Percentiles rank a stretch among this genome's conserved stretches.
Evolutionary conservation across 2,329 filamentous ascomycete species (phyloP).

Genomic region (Alternaria alternata): DNA sequence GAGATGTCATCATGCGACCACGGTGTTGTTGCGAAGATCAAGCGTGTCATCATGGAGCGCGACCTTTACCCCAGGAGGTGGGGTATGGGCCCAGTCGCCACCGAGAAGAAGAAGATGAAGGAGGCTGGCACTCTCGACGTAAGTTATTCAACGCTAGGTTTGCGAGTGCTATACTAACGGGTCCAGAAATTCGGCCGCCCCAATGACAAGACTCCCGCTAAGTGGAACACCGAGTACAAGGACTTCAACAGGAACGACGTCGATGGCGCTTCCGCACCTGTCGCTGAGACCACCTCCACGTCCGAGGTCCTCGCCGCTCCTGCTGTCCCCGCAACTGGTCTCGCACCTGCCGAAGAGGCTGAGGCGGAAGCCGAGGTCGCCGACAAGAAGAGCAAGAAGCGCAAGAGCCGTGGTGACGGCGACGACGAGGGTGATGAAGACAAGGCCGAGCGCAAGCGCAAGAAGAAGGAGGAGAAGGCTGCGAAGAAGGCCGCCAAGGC

Average conservation of each 20-base stretch:
- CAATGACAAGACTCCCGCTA: conserved; percentile 91
- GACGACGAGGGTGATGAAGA: conserved; percentile 57
- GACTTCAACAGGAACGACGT: conserved; percentile 64
- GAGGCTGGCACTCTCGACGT: conserved; percentile 93
- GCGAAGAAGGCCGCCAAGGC: conserved; percentile 45
- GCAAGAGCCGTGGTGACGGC: conserved; percentile 59
- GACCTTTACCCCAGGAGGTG: conserved; percentile 96
- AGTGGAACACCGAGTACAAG: conserved; percentile 93
- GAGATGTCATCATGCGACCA: conserved; percentile 98
- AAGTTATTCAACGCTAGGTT: conserved; percentile 38
- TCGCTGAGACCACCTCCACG: conserved; percentile 45
- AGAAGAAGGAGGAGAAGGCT: conserved; percentile 76
- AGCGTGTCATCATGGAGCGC: conserved; percentile 99
- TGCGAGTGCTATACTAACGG: conserved; percentile 42
- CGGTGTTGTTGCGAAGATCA: conserved; percentile 97
- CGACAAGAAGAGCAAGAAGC: conserved; percentile 52
- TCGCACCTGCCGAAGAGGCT: conserved; percentile 48
- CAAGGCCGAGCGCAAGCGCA: conserved; percentile 62
- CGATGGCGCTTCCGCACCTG: conserved; percentile 31
- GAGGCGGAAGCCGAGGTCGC: conserved; percentile 49
- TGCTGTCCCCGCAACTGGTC: conserved; percentile 43
- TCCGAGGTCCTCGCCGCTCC: conserved; percentile 49
- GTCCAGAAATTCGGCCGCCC: conserved; percentile 83
- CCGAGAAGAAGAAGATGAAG: conserved; percentile 99
- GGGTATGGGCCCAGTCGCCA: conserved; percentile 91